Percentiles rank a stretch among this genome's conserved stretches.
phyloP scores from a whole-genome alignment of 2,329 filamentous ascomycete species.

The Ceratocystis lukuohia region DNA sequence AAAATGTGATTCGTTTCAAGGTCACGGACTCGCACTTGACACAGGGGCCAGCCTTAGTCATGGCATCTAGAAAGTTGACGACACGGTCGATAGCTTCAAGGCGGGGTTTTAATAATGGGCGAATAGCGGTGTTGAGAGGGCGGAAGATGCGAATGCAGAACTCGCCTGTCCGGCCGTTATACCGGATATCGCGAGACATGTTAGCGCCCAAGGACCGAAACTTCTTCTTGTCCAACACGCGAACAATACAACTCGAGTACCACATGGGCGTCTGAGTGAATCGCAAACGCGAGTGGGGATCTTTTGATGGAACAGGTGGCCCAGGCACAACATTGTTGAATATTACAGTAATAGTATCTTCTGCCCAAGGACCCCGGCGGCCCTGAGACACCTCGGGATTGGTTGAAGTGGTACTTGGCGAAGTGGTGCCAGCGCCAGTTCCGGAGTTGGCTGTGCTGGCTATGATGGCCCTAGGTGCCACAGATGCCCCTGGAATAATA shows the following conservation, averaged over 20 bases:
- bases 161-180: slow-evolving; percentile 44
- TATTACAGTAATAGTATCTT: slow-evolving; percentile 44
- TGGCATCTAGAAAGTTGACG: slow-evolving; percentile 54
- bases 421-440: not conserved
- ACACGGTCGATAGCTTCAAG: slow-evolving; percentile 57
- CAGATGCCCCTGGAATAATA: slow-evolving; percentile 26
- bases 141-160: slow-evolving; percentile 50
- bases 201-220: slow-evolving; percentile 42
- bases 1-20: slow-evolving; percentile 52
- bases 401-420: not conserved
- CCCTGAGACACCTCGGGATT: not conserved
- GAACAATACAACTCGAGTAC: slow-evolving; percentile 41
- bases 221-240: slow-evolving; percentile 39
- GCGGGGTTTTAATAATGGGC: slow-evolving; percentile 45
- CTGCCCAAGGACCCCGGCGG: slow-evolving; percentile 37
- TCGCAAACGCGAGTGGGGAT: slow-evolving; percentile 15
- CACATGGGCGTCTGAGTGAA: slow-evolving; percentile 26
- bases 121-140: slow-evolving; percentile 43
- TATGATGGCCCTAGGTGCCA: not conserved
- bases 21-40: slow-evolving; percentile 47
- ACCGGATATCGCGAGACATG: slow-evolving; percentile 49
- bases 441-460: not conserved
- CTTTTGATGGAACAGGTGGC: slow-evolving; percentile 4
- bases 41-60: slow-evolving; percentile 41
- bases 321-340: slow-evolving; percentile 35